Base-by-base conservation (phyloP, 2,329 filamentous ascomycete species). In the Xylaria arbuscula region DNA sequence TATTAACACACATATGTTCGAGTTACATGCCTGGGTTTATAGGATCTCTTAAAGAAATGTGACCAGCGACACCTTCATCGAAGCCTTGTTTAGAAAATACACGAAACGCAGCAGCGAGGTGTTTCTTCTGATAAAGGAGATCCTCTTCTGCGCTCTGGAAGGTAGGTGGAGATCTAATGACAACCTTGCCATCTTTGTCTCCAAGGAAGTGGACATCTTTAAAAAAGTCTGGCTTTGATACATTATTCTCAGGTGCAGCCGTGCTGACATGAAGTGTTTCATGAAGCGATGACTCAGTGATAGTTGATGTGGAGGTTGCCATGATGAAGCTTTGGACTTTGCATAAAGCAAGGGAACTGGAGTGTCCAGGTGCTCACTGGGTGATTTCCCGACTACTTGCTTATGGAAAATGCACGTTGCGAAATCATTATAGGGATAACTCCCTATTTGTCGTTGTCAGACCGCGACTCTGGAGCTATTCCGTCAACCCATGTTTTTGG, bases 41-140 rank as follows among this genome's bases (percentile, higher is more conserved):
- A 24, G 88, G 88, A 72, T 90, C 89, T 9, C 88, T 82, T 0
- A 90, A 86, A 6, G 81, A 84, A 66, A 91, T 90, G 75, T 91
- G 89, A 0, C 89, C 88, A 10, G 83, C 82, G 80, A 90, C 88
- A 59, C 89, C 89, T 76, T 90, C 88, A 0, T 86, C 87, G 77
- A 86, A 89, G 62, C 86, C 87, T 72, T 88, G 86, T 59, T 87
- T 83, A 1, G 88, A 84, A 73, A 90, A 90, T 64, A 89, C 84
- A 8, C 88, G 85, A 76, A 91, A 91, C 13, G 87, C 87, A 6
- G 84, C 83, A 1, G 87, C 87, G 77, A 88, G 87, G 73, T 89
- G 87, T 24, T 85, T 82, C 34, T 88, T 82, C 70, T 88, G 85
- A 80, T 88, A 89, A 72, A 82, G 80, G 8, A 88, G 86, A 67